phyloP scores from a whole-genome alignment of 306 rosid genomes.

The Parietaria judaica region DNA sequence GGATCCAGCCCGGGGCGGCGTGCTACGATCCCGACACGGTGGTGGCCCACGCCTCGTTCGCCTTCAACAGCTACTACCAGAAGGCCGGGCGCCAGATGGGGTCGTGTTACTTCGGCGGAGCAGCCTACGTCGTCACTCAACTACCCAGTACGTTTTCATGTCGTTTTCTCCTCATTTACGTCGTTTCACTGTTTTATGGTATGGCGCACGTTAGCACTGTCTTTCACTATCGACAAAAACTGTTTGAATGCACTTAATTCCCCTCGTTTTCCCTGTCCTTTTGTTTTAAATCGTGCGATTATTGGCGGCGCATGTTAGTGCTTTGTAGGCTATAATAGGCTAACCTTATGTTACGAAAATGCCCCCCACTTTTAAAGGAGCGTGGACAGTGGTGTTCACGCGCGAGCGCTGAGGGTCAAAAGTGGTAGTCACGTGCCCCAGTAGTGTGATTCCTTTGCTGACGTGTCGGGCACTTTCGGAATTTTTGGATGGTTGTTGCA shows the following conservation, averaged over 20 bases:
- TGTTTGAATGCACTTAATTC: too few species aligned
- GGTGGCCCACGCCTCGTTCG: conserved; percentile 74
- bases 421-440: conserved; percentile 22
- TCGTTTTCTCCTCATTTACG: too few species aligned
- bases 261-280: too few species aligned
- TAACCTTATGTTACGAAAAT: not conserved
- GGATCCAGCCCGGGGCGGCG: conserved; percentile 63
- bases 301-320: too few species aligned
- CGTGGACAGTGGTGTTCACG: conserved; percentile 27
- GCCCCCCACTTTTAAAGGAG: not conserved
- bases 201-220: conserved; percentile 17
- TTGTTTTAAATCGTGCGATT: too few species aligned
- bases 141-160: conserved; percentile 62
- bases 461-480: conserved; percentile 23
- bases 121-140: conserved; percentile 90
- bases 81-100: conserved; percentile 64
- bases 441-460: conserved; percentile 8
- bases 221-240: too few species aligned
- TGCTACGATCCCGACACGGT: conserved; percentile 73
- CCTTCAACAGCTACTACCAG: conserved; percentile 89
- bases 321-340: too few species aligned
- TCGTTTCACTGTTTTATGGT: not conserved
- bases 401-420: conserved; percentile 26
- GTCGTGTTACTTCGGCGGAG: conserved; percentile 82
- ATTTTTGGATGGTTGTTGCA: too few species aligned